Percentiles rank a stretch among this genome's conserved stretches.
Conservation (phyloP, 176 grass and related monocot species). For the Calamus simplicifolius region DNA sequence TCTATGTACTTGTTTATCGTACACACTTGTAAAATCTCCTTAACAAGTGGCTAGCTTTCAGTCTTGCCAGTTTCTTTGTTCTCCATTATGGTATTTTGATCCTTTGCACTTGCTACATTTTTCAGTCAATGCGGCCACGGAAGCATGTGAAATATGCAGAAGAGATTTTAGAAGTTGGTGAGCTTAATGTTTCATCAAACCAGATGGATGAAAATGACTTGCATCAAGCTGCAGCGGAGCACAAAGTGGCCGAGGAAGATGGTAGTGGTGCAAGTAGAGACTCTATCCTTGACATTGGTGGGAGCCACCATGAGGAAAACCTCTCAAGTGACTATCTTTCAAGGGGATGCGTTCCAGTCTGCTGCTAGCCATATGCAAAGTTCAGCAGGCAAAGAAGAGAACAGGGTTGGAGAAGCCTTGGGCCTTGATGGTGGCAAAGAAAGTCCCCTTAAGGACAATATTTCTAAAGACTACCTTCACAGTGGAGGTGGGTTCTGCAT, state of each 20-base stretch:
- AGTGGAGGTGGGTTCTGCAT: no score
- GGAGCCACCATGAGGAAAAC: neutral
- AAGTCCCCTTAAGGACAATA: no score
- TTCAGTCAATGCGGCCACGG: conserved; percentile 58
- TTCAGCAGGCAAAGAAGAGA: no score
- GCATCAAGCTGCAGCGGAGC: conserved; percentile 8
- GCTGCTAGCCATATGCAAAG: no score
- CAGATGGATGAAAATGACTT: conserved; percentile 22
- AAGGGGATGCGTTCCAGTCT: no score
- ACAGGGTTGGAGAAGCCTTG: no score
- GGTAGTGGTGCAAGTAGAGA: neutral
- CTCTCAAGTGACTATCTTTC: neutral
- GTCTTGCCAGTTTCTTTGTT: conserved; percentile 23
- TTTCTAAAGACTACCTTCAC: no score
- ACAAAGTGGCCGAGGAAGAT: conserved; percentile 18
- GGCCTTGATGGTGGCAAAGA: no score
- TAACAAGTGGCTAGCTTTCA: neutral
- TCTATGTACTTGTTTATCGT: no score
- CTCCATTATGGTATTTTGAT: conserved; percentile 6
- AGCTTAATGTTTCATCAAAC: conserved; percentile 12
- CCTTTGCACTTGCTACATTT: conserved; percentile 14
- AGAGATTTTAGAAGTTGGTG: conserved; percentile 44
- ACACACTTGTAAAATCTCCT: no score
- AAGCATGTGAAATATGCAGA: conserved; percentile 70
- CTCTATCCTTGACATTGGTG: neutral